Evolutionary conservation across 306 rosid genomes (phyloP).

Genomic region (Castanea sativa): DNA sequence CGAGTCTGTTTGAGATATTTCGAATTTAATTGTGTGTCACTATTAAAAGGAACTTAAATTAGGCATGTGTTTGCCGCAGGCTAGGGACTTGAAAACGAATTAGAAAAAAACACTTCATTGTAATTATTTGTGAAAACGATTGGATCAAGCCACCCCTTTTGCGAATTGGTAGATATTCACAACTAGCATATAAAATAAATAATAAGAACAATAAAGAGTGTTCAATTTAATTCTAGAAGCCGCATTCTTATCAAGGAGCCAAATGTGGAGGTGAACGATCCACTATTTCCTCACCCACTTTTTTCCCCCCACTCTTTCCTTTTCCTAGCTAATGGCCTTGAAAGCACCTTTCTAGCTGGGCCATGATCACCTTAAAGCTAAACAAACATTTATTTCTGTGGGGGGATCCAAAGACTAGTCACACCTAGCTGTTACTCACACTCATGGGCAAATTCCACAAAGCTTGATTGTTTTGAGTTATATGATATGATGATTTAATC

Average conservation of each 20-base stretch:
- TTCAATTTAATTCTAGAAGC: constrained; percentile 15
- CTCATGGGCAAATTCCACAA: too few species aligned
- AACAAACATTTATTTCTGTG: neutral
- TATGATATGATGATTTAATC: too few species aligned
- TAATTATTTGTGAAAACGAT: constrained; percentile 25
- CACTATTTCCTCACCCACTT: neutral
- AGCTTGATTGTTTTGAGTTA: too few species aligned
- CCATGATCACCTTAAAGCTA: constrained; percentile 4
- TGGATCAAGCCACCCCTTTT: neutral
- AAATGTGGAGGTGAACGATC: constrained; percentile 11
- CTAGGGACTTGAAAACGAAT: neutral
- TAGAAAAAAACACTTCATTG: neutral
- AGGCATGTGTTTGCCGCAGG: constrained; percentile 8
- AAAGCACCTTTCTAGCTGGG: neutral
- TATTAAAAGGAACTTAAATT: neutral
- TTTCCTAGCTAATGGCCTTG: neutral
- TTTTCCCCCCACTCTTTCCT: neutral
- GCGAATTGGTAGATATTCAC: neutral
- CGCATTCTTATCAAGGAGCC: neutral
- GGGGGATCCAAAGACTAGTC: constrained; percentile 5
- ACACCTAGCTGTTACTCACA: constrained; percentile 1
- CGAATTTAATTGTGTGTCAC: neutral
- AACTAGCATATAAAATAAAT: neutral
- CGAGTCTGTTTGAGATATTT: too few species aligned
- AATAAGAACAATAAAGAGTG: neutral